Percentiles rank a stretch among this genome's conserved stretches.
Evolutionary conservation across 352 stramenopile species (phyloP).

Genomic region (Aphanomyces astaci): DNA sequence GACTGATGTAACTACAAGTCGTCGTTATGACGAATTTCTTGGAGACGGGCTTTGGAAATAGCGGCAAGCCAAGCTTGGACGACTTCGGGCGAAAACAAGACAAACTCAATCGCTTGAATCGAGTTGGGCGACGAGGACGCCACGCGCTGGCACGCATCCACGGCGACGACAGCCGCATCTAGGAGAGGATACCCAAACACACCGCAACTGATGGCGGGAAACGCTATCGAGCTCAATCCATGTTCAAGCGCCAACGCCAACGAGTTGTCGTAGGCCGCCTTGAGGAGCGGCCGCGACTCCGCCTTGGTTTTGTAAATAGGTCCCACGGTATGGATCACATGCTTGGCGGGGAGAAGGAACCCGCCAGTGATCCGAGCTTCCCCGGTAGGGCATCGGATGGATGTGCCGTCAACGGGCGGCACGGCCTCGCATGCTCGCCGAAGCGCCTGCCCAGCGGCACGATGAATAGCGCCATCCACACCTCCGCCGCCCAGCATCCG

Average conservation of each 20-base stretch:
- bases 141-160: background rate
- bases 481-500: conserved; percentile 19
- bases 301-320: background rate
- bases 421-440: conserved; percentile 6
- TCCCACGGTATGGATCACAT: conserved; percentile 24
- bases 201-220: conserved; percentile 24
- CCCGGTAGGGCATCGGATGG: conserved; percentile 17
- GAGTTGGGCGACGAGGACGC: background rate
- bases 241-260: conserved; percentile 1
- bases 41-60: background rate
- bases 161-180: background rate
- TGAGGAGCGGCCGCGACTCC: background rate
- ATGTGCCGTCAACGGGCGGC: background rate
- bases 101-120: conserved; percentile 15
- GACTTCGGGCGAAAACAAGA: conserved; percentile 1
- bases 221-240: conserved; percentile 14
- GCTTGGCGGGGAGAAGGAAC: conserved; percentile 8
- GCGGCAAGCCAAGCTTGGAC: conserved; percentile 13
- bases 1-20: no score
- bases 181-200: conserved; percentile 22
- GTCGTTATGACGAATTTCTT: no score
- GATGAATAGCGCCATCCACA: conserved; percentile 24
- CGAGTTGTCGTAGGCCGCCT: conserved; percentile 1
- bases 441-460: conserved; percentile 6
- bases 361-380: conserved; percentile 21